Evolutionary conservation across 2,329 filamentous ascomycete genomes (phyloP).

Genomic region (Nigrospora osmanthi): DNA sequence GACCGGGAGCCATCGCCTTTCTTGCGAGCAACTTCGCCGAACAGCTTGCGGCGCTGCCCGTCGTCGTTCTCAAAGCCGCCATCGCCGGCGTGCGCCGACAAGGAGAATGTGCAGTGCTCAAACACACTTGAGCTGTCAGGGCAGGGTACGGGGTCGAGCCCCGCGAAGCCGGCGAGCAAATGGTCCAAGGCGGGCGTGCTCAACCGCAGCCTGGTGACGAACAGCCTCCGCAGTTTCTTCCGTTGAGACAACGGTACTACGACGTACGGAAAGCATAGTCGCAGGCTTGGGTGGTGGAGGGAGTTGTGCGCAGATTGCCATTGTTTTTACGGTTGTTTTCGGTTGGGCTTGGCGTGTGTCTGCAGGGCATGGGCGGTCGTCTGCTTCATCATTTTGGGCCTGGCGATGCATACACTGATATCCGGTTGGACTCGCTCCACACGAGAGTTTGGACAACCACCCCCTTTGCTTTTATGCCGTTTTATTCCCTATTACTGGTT

Average conservation of each 20-base stretch:
- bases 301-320: no score
- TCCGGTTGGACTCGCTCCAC: no score
- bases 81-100: slow-evolving; percentile 15
- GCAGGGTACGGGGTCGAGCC: slow-evolving; percentile 12
- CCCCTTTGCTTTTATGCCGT: no score
- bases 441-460: no score
- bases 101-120: slow-evolving; percentile 15
- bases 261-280: no score
- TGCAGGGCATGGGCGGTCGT: no score
- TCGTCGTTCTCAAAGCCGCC: slow-evolving; percentile 7
- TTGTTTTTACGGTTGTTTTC: no score
- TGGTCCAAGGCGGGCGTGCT: slow-evolving; percentile 27
- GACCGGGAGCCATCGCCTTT: slow-evolving; percentile 1
- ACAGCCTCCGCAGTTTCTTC: slow-evolving; percentile 36
- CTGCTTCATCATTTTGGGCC: no score
- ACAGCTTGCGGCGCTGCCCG: slow-evolving; percentile 8
- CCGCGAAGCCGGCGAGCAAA: slow-evolving; percentile 21
- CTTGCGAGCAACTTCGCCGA: slow-evolving; percentile 12
- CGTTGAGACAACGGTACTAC: slow-evolving; percentile 18
- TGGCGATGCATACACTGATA: no score
- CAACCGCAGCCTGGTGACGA: slow-evolving; percentile 28
- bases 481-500: no score
- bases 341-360: no score
- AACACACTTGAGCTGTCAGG: slow-evolving; percentile 7
- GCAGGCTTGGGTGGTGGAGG: no score